phyloP scores from a whole-genome alignment of 2,329 filamentous ascomycete genomes.

The Monosporascus sp. region DNA sequence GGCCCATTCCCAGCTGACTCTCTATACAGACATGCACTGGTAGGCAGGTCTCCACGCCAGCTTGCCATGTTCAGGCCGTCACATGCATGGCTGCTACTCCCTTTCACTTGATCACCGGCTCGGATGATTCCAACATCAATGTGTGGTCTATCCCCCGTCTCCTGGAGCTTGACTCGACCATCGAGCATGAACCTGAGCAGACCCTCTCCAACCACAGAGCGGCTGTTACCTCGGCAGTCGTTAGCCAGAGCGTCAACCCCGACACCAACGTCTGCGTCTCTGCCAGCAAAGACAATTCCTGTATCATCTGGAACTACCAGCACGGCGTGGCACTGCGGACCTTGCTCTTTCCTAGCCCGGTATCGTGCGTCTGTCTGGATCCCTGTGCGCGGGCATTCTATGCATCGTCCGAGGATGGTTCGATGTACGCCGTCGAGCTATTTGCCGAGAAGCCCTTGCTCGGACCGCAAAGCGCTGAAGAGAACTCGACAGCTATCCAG shows the following conservation, averaged over 20 bases:
- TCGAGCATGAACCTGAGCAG: conserved; percentile 63
- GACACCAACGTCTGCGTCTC: conserved; percentile 80
- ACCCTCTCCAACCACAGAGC: conserved; percentile 75
- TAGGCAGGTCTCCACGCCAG: conserved; percentile 67
- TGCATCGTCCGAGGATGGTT: conserved; percentile 73
- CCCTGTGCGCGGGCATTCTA: conserved; percentile 80
- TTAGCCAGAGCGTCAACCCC: conserved; percentile 60
- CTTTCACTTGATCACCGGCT: conserved; percentile 70
- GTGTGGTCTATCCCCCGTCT: conserved; percentile 82
- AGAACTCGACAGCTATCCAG: conserved; percentile 54
- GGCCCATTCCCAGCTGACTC: conserved; percentile 12
- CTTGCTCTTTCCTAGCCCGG: conserved; percentile 69
- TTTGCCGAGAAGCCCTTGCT: conserved; percentile 52
- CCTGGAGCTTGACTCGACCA: conserved; percentile 52
- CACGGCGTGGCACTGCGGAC: conserved; percentile 74
- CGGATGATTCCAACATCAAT: conserved; percentile 82
- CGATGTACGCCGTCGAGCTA: conserved; percentile 74
- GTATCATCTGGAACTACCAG: conserved; percentile 88
- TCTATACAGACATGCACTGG: conserved; percentile 62
- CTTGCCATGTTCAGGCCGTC: conserved; percentile 75
- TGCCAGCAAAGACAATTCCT: conserved; percentile 78
- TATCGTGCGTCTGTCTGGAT: conserved; percentile 71
- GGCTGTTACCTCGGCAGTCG: conserved; percentile 59
- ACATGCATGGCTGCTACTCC: conserved; percentile 69
- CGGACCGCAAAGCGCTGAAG: conserved; percentile 44